A percentile compares a stretch with the other conserved stretches of the same genome.
These are phyloP conservation scores for Albophoma yamanashiensis DNA, from an alignment of 2,329 filamentous ascomycete genomes.

Conservation along the genomic window DNA sequence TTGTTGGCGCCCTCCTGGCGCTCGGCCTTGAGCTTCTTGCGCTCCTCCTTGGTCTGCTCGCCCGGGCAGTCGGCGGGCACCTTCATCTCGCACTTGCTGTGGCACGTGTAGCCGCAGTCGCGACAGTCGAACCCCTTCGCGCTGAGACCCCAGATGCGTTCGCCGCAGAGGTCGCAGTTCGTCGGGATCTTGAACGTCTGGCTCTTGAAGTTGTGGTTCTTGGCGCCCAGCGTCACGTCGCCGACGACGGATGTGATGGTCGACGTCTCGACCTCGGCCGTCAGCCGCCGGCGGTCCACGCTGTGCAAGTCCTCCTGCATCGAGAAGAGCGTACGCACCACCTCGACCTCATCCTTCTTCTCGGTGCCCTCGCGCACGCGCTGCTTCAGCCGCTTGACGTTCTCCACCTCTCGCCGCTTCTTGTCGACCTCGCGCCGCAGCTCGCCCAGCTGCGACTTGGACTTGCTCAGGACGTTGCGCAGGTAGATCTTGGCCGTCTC, in stretches of 20 bases:
- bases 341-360: slow-evolving; percentile 77
- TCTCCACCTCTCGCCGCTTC: slow-evolving; percentile 77
- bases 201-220: slow-evolving; percentile 96
- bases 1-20: slow-evolving; percentile 70
- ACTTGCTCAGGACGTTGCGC: slow-evolving; percentile 84
- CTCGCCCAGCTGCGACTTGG: slow-evolving; percentile 73
- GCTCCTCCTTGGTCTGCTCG: slow-evolving; percentile 87
- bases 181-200: slow-evolving; percentile 99
- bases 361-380: slow-evolving; percentile 73
- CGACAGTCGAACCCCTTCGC: slow-evolving; percentile 94
- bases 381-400: slow-evolving; percentile 61
- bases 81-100: slow-evolving; percentile 99
- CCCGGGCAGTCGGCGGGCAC: slow-evolving; percentile 93
- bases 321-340: slow-evolving; percentile 73
- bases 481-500: slow-evolving; percentile 82
- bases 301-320: slow-evolving; percentile 80
- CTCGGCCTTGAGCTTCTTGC: slow-evolving; percentile 83
- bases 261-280: slow-evolving; percentile 83
- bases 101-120: slow-evolving; percentile 95
- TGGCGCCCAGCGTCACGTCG: slow-evolving; percentile 83
- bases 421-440: slow-evolving; percentile 75
- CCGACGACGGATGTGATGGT: slow-evolving; percentile 88
- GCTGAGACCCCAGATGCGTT: slow-evolving; percentile 92
- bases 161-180: slow-evolving; percentile 93
- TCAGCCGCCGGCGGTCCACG: slow-evolving; percentile 71